Evolutionary conservation across 495 filamentous ascomycete genomes (phyloP).

Genomic region (Aspergillus steynii): DNA sequence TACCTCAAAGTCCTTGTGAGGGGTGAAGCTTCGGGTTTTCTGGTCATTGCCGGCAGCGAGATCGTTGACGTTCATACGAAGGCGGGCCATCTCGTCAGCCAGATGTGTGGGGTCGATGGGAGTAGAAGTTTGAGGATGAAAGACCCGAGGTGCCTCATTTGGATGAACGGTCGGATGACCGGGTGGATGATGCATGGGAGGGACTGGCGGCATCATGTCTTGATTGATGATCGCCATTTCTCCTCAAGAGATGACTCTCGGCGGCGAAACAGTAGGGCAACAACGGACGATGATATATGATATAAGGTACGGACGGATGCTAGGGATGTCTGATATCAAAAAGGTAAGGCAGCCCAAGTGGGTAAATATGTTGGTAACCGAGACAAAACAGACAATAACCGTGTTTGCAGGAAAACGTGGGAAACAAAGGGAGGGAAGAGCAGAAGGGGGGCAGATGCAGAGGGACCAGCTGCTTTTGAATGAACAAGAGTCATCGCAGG

Average conservation of each 20-base stretch:
- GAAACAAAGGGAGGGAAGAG: neutral
- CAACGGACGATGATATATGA: neutral
- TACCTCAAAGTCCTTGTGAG: conserved; percentile 6
- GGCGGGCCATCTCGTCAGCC: conserved; percentile 18
- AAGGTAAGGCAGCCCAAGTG: no score
- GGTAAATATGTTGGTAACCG: neutral
- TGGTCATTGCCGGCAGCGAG: conserved; percentile 1
- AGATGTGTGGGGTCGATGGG: conserved; percentile 13
- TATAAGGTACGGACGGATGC: neutral
- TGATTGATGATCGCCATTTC: conserved; percentile 5
- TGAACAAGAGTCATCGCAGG: neutral
- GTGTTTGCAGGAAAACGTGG: neutral
- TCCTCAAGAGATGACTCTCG: neutral
- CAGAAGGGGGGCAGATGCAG: neutral
- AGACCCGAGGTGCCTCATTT: conserved; percentile 13
- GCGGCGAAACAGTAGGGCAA: neutral
- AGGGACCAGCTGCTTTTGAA: conserved; percentile 3
- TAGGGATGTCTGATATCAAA: no score
- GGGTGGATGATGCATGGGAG: conserved; percentile 16
- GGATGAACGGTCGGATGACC: conserved; percentile 11
- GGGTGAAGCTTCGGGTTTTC: conserved; percentile 5
- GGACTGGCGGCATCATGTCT: conserved; percentile 13
- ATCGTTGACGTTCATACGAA: conserved; percentile 18
- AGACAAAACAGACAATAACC: neutral
- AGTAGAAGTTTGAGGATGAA: conserved; percentile 11